These are phyloP conservation scores for Aphanomyces invadans DNA, from an alignment of 352 stramenopile genomes.

Conservation along the genomic window DNA sequence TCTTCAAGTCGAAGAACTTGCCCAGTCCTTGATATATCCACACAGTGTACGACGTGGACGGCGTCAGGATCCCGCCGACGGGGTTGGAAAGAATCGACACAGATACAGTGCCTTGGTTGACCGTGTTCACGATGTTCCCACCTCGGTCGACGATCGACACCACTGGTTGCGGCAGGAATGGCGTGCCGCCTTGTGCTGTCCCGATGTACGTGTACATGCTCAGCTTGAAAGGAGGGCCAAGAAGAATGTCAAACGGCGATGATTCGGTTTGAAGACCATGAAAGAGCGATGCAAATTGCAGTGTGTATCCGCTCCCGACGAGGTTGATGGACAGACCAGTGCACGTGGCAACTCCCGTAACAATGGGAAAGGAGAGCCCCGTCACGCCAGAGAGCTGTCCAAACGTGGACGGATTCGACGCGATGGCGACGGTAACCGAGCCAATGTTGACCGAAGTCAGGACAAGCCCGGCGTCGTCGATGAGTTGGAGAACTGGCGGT, in stretches of 20 bases:
- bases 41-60: slow-evolving; percentile 38
- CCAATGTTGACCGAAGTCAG: slow-evolving; percentile 49
- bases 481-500: slow-evolving; percentile 59
- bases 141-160: slow-evolving; percentile 70
- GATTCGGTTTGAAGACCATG: slow-evolving; percentile 68
- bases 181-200: slow-evolving; percentile 64
- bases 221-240: slow-evolving; percentile 53
- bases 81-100: slow-evolving; percentile 68
- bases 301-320: slow-evolving; percentile 52
- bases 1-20: slow-evolving; percentile 55
- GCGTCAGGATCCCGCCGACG: slow-evolving; percentile 41
- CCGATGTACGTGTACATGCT: slow-evolving; percentile 62
- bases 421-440: slow-evolving; percentile 45
- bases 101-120: slow-evolving; percentile 44
- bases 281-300: slow-evolving; percentile 53
- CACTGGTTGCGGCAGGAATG: slow-evolving; percentile 69
- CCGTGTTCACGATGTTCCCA: slow-evolving; percentile 47
- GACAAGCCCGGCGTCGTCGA: slow-evolving; percentile 71
- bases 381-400: slow-evolving; percentile 38
- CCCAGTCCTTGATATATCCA: slow-evolving; percentile 46
- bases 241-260: slow-evolving; percentile 55
- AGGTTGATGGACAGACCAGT: slow-evolving; percentile 62
- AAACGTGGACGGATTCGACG: slow-evolving; percentile 44
- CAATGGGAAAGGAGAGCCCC: slow-evolving; percentile 48
- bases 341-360: slow-evolving; percentile 68